These are phyloP conservation scores for Fagus sylvatica DNA, from an alignment of 306 rosid genomes.

Conservation along the genomic window DNA sequence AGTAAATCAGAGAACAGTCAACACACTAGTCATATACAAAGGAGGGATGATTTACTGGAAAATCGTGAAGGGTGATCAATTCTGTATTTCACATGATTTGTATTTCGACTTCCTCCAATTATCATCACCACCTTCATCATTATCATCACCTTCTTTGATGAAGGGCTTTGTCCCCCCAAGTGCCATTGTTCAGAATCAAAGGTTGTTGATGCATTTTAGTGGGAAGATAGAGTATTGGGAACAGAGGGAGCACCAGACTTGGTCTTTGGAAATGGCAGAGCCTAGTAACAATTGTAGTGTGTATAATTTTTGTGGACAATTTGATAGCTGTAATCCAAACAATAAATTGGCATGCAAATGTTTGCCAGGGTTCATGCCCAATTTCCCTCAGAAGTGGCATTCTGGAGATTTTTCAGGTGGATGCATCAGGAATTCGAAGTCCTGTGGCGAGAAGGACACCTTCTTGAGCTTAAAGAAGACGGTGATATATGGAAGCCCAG, in stretches of 20 bases:
- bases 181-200: too few species aligned
- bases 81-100: too few species aligned
- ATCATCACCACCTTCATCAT: too few species aligned
- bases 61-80: neutral
- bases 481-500: neutral
- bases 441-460: neutral
- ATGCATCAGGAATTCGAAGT: conserved; percentile 4
- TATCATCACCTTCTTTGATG: too few species aligned
- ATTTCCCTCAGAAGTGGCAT: neutral
- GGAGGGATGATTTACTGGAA: neutral
- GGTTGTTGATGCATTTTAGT: conserved; percentile 24
- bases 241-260: rapidly evolving
- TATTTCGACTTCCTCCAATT: too few species aligned
- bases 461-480: conserved; percentile 23
- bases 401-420: conserved; percentile 14
- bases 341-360: conserved; percentile 27
- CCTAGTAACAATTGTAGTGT: conserved; percentile 19
- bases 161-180: too few species aligned
- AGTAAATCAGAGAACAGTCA: neutral
- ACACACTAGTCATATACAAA: neutral
- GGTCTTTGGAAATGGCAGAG: rapidly evolving
- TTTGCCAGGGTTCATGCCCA: conserved; percentile 41
- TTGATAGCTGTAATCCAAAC: conserved; percentile 26
- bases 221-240: conserved; percentile 26
- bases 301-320: conserved; percentile 33